Base-by-base conservation (phyloP, 2,329 filamentous ascomycete species). In the Rhinocladiella similis region DNA sequence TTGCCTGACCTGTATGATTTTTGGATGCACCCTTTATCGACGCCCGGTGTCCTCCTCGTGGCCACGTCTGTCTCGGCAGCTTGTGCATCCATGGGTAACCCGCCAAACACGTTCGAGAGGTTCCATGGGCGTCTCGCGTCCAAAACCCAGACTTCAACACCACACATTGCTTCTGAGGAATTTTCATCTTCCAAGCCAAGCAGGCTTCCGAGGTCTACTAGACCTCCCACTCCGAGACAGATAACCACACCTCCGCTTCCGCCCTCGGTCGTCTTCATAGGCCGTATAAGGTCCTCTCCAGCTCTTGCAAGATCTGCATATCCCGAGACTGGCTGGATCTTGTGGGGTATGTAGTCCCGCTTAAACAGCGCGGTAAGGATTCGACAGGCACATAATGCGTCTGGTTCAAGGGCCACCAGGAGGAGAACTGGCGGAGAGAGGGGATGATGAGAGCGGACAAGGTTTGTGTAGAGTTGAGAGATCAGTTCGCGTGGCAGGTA, bases 341-440 rank as follows among this genome's bases (percentile, higher is more conserved):
- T 97, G 77, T 97, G 93, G 13, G 89, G 90, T 65, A 99, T 96
- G 70, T 96, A 97, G 78, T 99, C 94, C 80, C 93, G 89, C 75
- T 96, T 97, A 59, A 99, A 81, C n/a, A 99, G 82, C 49, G 88
- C 83, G 2, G 93, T 96, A 47, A 99, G 84, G 59, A 99, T 97
- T 60, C 92, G 91, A 72, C 91, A 96, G 61, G 92, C 94, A 74
- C 93, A 97, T 60, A 99, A 85, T 62, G 94, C 90, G 76, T 99
- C 94, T 53, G 94, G 91, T 69, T 97, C 93, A 70, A 97, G 89
- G 35, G 93, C 90, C 10, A 65, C 60, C 54, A 99, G 88, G 62
- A 99, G 85, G 22, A 97, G 82, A 52, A 97, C 91, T 0, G 92
- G 92, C 38, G 93, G 89, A 16, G 91, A 94, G 50, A 93, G 84